Conservation (phyloP, 768 basidiomycete genomes). For the Pleurotus salmoneostramineus region DNA sequence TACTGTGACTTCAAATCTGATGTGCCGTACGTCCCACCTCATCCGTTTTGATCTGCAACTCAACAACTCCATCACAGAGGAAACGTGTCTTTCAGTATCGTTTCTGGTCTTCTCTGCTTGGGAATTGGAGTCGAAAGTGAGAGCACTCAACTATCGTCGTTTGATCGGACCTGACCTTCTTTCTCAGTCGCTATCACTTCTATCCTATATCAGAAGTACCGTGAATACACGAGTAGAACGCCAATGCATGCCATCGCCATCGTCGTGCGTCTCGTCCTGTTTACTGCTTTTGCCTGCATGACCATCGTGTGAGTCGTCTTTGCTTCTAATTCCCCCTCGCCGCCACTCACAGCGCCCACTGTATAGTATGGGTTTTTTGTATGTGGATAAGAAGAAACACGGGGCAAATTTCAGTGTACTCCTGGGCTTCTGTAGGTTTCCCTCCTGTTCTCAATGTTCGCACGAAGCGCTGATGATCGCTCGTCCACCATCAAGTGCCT, state of each 20-base stretch:
- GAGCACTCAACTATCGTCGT: not conserved
- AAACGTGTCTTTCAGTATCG: not conserved
- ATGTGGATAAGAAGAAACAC: not conserved
- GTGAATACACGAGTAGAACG: not conserved
- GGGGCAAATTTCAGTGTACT: not conserved
- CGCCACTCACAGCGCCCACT: not conserved
- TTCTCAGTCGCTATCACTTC: not conserved
- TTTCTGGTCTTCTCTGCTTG: not conserved
- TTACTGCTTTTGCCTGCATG: not conserved
- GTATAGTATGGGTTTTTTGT: not conserved
- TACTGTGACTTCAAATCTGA: not conserved
- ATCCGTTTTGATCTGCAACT: not conserved
- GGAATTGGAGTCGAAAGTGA: slow-evolving; percentile 1
- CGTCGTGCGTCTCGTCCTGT: slow-evolving; percentile 3
- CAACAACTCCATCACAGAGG: not conserved
- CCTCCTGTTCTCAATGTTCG: not conserved
- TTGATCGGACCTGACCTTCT: not conserved
- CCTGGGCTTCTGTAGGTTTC: not conserved
- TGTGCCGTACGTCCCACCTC: not conserved
- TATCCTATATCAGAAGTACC: not conserved
- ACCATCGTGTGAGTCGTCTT: not conserved
- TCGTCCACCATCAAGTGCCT: not conserved
- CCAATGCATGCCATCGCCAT: not conserved
- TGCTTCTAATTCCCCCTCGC: not conserved
- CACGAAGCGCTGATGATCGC: not conserved